Conservation (phyloP, 331 rosid genomes). For the Spiraea crenata region DNA sequence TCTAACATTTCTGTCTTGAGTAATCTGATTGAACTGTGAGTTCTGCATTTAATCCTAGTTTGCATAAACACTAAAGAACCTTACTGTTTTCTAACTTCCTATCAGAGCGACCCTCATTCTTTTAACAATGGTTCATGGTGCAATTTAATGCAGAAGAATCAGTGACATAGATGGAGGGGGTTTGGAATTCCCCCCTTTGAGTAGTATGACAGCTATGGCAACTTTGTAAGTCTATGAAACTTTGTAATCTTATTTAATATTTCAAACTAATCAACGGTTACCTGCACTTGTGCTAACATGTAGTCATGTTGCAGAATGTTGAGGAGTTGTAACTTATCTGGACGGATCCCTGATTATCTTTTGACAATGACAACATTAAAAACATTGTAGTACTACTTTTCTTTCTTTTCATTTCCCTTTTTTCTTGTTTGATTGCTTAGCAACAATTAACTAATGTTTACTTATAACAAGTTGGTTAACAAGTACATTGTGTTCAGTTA, state of each 20-base stretch:
- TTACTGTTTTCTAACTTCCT: not conserved
- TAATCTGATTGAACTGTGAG: conserved; percentile 29
- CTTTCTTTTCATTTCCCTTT: not conserved
- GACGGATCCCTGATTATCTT: conserved; percentile 2
- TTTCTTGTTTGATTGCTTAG: not conserved
- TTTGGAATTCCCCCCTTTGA: conserved; percentile 10
- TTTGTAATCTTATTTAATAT: not conserved
- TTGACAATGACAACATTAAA: not conserved
- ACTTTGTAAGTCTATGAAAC: conserved; percentile 2
- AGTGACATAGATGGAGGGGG: conserved; percentile 1
- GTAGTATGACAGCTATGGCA: not conserved
- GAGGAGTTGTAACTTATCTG: conserved; percentile 13
- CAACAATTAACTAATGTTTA: not conserved
- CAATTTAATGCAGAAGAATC: conserved; percentile 9
- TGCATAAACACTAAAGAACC: not conserved
- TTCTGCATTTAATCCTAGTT: not conserved
- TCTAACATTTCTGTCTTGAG: conserved; percentile 22
- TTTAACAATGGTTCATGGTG: not conserved
- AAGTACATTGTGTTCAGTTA: not conserved
- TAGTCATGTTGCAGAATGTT: conserved; percentile 17
- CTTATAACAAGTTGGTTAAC: not conserved
- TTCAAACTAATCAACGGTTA: conserved; percentile 1
- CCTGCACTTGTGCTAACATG: not conserved
- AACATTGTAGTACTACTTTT: conserved; percentile 6
- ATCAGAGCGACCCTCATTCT: too few relatives aligned